phyloP scores from a whole-genome alignment of 345 rosid genomes.

The Eucalyptus pauciflora region DNA sequence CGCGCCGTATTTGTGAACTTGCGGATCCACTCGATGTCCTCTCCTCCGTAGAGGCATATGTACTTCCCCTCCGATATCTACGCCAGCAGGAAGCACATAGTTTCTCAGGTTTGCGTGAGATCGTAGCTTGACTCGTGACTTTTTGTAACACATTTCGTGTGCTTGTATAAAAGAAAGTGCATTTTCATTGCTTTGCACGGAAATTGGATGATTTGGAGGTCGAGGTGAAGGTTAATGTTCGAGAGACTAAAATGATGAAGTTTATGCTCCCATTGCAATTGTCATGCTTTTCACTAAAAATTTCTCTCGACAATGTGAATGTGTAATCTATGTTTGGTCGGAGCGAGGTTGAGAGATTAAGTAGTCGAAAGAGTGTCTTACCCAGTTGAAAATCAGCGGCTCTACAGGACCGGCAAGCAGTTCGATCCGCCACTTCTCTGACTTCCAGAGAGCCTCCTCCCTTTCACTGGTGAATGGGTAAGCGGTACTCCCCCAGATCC shows the following conservation, averaged over 20 bases:
- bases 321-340: not conserved
- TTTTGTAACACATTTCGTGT: not conserved
- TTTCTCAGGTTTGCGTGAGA: not conserved
- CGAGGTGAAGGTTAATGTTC: not conserved
- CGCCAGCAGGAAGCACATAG: not conserved
- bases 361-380: not conserved
- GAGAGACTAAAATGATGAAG: not conserved
- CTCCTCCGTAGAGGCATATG: slow-evolving; percentile 52
- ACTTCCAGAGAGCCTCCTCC: slow-evolving; percentile 62
- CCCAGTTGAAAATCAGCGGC: slow-evolving; percentile 23
- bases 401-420: slow-evolving; percentile 36
- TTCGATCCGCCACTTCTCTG: slow-evolving; percentile 39
- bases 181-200: not conserved
- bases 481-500: slow-evolving; percentile 56
- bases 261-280: not conserved
- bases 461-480: slow-evolving; percentile 40
- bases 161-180: not conserved
- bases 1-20: slow-evolving; percentile 15
- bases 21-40: slow-evolving; percentile 44
- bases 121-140: not conserved
- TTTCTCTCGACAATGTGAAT: rapidly evolving
- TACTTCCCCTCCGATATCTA: slow-evolving; percentile 20
- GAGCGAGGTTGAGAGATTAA: not conserved
- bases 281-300: not conserved
- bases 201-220: not conserved